Evolutionary conservation across 495 filamentous ascomycete genomes (phyloP).

Genomic region (Hypoxylon subgilvum): DNA sequence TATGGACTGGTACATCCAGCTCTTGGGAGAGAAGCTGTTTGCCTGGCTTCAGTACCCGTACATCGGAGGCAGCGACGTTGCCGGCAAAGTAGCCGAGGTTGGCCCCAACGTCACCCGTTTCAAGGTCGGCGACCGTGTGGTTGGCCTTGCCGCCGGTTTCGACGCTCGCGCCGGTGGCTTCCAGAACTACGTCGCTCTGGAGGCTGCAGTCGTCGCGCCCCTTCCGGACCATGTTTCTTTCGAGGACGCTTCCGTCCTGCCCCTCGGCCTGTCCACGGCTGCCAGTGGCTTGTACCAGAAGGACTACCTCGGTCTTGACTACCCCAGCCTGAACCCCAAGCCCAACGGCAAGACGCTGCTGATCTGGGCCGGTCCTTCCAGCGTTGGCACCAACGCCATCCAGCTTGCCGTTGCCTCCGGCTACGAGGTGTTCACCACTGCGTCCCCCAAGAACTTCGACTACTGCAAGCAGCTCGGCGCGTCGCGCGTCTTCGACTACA

Average conservation of each 20-base stretch:
- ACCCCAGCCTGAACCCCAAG: constrained; percentile 27
- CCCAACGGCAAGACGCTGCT: constrained; percentile 49
- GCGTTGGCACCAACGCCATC: constrained; percentile 66
- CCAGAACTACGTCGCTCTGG: constrained; percentile 47
- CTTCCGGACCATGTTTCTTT: constrained; percentile 52
- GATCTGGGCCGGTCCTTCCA: constrained; percentile 65
- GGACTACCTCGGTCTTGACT: constrained; percentile 44
- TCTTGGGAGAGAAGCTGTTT: constrained; percentile 26
- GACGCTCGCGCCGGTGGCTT: constrained; percentile 38
- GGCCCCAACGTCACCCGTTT: constrained; percentile 54
- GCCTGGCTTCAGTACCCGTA: constrained; percentile 48
- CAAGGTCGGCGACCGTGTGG: constrained; percentile 54
- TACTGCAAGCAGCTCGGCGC: constrained; percentile 63
- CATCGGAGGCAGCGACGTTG: constrained; percentile 58
- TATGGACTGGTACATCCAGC: constrained; percentile 51
- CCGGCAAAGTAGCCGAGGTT: constrained; percentile 58
- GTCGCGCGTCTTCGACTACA: constrained; percentile 64
- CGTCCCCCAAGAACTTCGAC: constrained; percentile 60
- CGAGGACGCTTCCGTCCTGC: constrained; percentile 52
- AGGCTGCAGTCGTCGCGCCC: constrained; percentile 24
- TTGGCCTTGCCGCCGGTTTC: constrained; percentile 34
- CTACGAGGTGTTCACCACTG: constrained; percentile 63
- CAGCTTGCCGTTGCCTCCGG: constrained; percentile 67
- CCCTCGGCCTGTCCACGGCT: constrained; percentile 56
- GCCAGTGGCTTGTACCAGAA: constrained; percentile 52